phyloP scores from a whole-genome alignment of 768 basidiomycete genomes.

The Mycena crocata region DNA sequence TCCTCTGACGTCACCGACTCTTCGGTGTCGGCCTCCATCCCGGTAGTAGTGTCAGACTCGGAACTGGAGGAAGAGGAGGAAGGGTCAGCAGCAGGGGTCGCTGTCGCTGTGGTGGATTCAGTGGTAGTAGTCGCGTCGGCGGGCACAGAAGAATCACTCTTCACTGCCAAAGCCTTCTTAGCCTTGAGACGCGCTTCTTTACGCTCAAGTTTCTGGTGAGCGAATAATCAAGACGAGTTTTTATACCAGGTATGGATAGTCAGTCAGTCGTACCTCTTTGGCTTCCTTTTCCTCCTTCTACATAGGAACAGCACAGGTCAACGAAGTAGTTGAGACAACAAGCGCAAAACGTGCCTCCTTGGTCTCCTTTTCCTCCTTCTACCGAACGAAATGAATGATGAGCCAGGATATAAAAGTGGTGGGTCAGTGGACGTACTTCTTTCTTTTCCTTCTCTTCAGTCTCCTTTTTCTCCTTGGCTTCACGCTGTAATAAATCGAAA shows the following conservation, averaged over 20 bases:
- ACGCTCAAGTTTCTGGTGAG: conserved; percentile 63
- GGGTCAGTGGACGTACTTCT: conserved; percentile 55
- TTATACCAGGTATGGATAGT: conserved; percentile 28
- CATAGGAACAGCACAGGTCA: background rate
- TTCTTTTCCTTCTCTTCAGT: conserved; percentile 74
- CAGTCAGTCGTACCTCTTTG: conserved; percentile 60
- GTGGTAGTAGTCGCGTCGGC: conserved; percentile 46
- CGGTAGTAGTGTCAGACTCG: conserved; percentile 70
- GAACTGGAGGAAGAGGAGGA: conserved; percentile 59
- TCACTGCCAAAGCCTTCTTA: conserved; percentile 58
- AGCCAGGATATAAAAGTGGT: conserved; percentile 20
- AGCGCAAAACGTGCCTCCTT: conserved; percentile 53
- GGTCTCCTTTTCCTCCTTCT: conserved; percentile 61
- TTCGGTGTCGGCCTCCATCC: conserved; percentile 80
- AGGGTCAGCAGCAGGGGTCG: conserved; percentile 41
- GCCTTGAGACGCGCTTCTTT: conserved; percentile 67
- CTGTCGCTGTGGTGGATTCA: conserved; percentile 48
- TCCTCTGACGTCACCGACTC: conserved; percentile 83
- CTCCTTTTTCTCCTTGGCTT: conserved; percentile 85
- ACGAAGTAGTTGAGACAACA: background rate
- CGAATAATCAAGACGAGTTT: too few relatives aligned
- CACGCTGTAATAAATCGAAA: conserved; percentile 61
- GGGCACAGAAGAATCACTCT: conserved; percentile 52
- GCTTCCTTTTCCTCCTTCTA: conserved; percentile 66
- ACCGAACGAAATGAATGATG: conserved; percentile 30